Conservation (phyloP, 2,329 filamentous ascomycete genomes). For the Trichothecium roseum region DNA sequence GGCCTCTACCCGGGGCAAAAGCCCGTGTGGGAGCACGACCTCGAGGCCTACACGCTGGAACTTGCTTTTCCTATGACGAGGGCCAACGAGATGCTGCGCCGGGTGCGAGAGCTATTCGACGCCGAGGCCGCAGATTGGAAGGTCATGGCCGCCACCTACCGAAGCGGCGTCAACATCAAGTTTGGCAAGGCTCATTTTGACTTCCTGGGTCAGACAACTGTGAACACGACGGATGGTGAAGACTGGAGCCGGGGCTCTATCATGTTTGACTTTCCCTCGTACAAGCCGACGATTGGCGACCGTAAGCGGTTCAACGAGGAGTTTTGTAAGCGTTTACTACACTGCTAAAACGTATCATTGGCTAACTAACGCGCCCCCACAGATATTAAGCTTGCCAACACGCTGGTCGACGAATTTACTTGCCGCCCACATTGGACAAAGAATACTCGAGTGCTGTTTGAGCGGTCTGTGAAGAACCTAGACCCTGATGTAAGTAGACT, state of each 20-base stretch:
- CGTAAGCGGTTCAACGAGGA: constrained; percentile 36
- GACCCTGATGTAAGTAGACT: constrained; percentile 27
- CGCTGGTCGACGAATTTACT: constrained; percentile 37
- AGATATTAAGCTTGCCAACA: constrained; percentile 34
- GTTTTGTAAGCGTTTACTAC: constrained; percentile 30
- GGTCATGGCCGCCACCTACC: constrained; percentile 38
- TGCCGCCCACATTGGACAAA: constrained; percentile 44
- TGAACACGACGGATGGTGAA: constrained; percentile 33
- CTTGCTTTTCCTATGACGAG: constrained; percentile 39
- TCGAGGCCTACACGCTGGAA: constrained; percentile 38
- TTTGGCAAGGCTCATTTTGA: constrained; percentile 38
- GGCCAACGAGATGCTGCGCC: constrained; percentile 37
- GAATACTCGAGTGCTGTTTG: constrained; percentile 37
- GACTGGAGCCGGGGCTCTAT: constrained; percentile 37
- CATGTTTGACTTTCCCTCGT: constrained; percentile 44
- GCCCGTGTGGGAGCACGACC: constrained; percentile 38
- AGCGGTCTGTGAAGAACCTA: constrained; percentile 32
- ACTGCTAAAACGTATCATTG: no score
- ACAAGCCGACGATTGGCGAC: constrained; percentile 33
- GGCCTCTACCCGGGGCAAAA: constrained; percentile 36
- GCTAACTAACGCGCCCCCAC: no score
- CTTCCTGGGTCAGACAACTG: constrained; percentile 37
- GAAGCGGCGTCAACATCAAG: constrained; percentile 42
- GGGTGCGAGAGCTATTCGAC: constrained; percentile 37
- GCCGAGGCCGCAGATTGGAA: constrained; percentile 30